Evolutionary conservation across 495 filamentous ascomycete genomes (phyloP).

Genomic region (Chlorociboria aeruginascens): DNA sequence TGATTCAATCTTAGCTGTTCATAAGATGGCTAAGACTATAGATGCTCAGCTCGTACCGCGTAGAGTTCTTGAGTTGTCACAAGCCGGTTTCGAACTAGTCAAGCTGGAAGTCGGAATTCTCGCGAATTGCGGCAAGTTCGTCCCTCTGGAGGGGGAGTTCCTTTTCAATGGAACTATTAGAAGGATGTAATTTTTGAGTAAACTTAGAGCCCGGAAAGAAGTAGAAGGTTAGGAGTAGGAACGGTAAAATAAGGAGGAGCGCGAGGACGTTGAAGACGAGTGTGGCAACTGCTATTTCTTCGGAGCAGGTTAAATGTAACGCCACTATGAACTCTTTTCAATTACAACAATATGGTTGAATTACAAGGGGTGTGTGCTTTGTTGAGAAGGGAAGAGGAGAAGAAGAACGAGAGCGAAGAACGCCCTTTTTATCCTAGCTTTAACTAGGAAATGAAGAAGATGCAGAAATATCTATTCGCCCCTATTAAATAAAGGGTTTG

Average conservation of each 20-base stretch:
- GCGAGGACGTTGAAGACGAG: slow-evolving; percentile 2
- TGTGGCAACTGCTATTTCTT: slow-evolving; percentile 2
- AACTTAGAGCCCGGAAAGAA: too few species aligned
- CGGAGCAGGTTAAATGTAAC: not conserved
- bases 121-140: too few species aligned
- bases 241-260: slow-evolving; percentile 1
- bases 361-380: slow-evolving; percentile 2
- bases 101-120: too few species aligned
- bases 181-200: not conserved
- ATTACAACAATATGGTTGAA: slow-evolving; percentile 3
- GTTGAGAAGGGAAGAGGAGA: slow-evolving; percentile 5
- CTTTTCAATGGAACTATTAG: too few species aligned
- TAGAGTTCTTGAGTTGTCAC: too few species aligned
- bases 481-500: too few species aligned
- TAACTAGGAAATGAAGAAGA: slow-evolving; percentile 2
- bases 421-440: not conserved
- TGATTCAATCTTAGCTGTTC: too few species aligned
- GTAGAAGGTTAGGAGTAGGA: too few species aligned
- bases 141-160: too few species aligned
- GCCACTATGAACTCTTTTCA: slow-evolving; percentile 1
- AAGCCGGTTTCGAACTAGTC: too few species aligned
- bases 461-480: slow-evolving; percentile 1
- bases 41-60: too few species aligned
- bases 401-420: slow-evolving; percentile 5
- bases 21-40: too few species aligned